These are phyloP conservation scores for Vinca minor DNA, from an alignment of 257 asterid species.

Conservation along the genomic window DNA sequence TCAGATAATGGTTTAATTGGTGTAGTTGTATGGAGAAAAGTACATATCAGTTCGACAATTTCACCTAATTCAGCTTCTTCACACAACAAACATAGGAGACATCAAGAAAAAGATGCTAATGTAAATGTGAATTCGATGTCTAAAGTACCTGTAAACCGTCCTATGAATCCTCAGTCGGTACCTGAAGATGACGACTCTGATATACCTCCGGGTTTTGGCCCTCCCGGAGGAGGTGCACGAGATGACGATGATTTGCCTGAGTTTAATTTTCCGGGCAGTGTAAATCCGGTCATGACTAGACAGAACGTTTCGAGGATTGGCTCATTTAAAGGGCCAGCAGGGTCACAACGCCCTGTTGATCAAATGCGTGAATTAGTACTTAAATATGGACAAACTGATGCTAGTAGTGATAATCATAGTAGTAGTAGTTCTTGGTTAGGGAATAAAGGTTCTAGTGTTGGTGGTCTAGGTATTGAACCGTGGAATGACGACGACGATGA, in stretches of 20 bases:
- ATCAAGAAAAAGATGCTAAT: too few relatives aligned
- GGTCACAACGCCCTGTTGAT: conserved; percentile 46
- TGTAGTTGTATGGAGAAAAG: conserved; percentile 94
- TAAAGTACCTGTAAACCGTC: conserved; percentile 22
- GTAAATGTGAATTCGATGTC: conserved; percentile 33
- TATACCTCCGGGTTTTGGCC: conserved; percentile 97
- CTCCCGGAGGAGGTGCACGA: conserved; percentile 31
- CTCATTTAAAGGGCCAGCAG: background rate
- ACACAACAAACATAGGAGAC: conserved; percentile 59
- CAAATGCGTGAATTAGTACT: conserved; percentile 76
- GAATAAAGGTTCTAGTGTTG: conserved; percentile 21
- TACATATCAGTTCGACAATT: conserved; percentile 52
- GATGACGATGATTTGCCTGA: conserved; percentile 92
- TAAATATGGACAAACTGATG: conserved; percentile 75
- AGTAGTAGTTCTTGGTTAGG: background rate
- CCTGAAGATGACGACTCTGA: conserved; percentile 51
- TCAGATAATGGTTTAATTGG: conserved; percentile 71
- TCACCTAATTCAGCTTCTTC: conserved; percentile 82
- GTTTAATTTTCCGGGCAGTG: conserved; percentile 55
- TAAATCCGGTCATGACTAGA: conserved; percentile 25
- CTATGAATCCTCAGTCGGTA: conserved; percentile 2
- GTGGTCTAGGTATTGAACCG: conserved; percentile 44
- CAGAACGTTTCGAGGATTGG: conserved; percentile 19
- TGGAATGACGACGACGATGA: conserved; percentile 81
- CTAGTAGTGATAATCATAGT: conserved; percentile 20